Evolutionary conservation across 495 filamentous ascomycete species (phyloP).

Genomic region (Entonaema liquescens): DNA sequence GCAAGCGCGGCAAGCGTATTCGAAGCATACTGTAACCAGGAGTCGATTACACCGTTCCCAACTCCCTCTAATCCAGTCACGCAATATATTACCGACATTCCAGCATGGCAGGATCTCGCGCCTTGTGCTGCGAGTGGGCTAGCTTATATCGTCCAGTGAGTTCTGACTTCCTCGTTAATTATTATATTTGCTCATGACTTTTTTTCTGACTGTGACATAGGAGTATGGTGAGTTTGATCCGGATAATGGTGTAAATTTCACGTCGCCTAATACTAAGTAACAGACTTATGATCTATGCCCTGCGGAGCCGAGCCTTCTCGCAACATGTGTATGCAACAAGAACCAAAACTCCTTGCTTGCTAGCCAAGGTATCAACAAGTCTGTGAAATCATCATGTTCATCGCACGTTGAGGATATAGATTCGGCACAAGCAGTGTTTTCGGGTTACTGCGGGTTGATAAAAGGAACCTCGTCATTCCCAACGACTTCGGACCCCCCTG

Average conservation of each 20-base stretch:
- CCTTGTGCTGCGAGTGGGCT: conserved; percentile 55
- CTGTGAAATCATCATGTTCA: conserved; percentile 52
- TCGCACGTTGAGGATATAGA: conserved; percentile 52
- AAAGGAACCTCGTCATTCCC: conserved; percentile 58
- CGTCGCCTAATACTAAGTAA: conserved; percentile 20
- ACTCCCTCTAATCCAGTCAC: conserved; percentile 50
- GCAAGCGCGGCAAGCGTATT: conserved; percentile 54
- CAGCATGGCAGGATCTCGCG: conserved; percentile 52
- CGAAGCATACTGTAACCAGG: conserved; percentile 58
- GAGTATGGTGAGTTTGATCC: conserved; percentile 46
- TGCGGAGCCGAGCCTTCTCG: conserved; percentile 50
- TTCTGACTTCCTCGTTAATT: background rate
- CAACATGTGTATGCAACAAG: conserved; percentile 59
- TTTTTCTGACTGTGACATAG: conserved; percentile 38
- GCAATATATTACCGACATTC: conserved; percentile 58
- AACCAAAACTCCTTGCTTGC: conserved; percentile 54
- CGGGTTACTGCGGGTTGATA: conserved; percentile 57
- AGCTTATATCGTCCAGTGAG: conserved; percentile 51
- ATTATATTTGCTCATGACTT: background rate
- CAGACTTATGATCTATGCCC: conserved; percentile 50
- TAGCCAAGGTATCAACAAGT: conserved; percentile 51
- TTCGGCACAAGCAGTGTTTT: conserved; percentile 58
- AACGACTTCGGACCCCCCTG: conserved; percentile 52
- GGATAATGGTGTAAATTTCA: background rate
- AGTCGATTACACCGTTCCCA: conserved; percentile 44